Base-by-base conservation (phyloP, 2,329 filamentous ascomycete genomes). In the Alternaria ethzedia region DNA sequence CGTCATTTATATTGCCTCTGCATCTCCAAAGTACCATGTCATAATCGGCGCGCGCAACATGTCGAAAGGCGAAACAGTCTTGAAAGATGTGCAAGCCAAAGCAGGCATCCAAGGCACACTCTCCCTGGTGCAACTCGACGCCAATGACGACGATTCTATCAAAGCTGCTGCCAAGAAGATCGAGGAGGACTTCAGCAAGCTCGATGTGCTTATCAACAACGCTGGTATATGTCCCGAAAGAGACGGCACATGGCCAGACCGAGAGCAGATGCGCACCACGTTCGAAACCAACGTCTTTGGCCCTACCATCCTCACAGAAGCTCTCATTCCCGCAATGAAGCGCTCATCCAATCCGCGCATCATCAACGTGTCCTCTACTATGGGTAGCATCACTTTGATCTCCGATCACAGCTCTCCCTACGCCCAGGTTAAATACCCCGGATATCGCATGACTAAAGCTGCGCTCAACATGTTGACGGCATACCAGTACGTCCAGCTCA, bases 191-290 rank as follows among this genome's bases (percentile, higher is more conserved):
- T 77, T 70, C 28, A 70, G 68, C 41, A 69, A 63, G n/a, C 86
- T 97, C 72, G 92, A 96, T 81, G 91, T 96, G 60, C 82, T 97
- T 43, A 82, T 97, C 83, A 96, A 97, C 85, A 96, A 96, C 79
- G 93, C 94, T 28, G 93, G 92, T 17, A 80, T 87, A 5, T 79
- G 82, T 21, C 45, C 43, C 6, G 63, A 72, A 7, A 54, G 44
- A 15, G 52, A 61, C 4, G 57, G 26, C 2, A 36, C 55, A 30
- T 70, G 65, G 64, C 55, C 62, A 4, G 49, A 61, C 11, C 75
- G 75, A 13, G 64, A 66, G 0, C 44, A 41, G 9, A 52, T 79
- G 3, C 70, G 71, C 17, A 58, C 54, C 3, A 68, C 63, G 9
- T 74, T 82, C 30, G 73, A 82, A 28, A 79, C 78, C 25, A 82